Base-by-base conservation (phyloP, 2,329 filamentous ascomycete genomes). In the Penicillium digitatum region DNA sequence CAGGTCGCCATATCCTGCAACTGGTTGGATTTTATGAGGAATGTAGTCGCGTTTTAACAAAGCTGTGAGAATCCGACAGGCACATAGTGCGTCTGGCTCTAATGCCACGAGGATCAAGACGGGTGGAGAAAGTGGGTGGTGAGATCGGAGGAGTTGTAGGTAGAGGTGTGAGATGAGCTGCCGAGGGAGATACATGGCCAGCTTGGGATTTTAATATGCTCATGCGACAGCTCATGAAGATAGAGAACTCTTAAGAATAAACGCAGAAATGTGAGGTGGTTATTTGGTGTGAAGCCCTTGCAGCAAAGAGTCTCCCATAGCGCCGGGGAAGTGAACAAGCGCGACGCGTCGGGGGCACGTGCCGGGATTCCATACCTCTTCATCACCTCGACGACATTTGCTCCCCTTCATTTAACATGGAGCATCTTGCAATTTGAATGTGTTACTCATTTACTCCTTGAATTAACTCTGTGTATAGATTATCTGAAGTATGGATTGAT, bases 11-110 rank as follows among this genome's bases (percentile, higher is more conserved):
- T 96, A 97, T 52, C 94, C 94, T 20, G 90, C 85, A 52, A 99
- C 87, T 1, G 94, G 94, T 68, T 96, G 90, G 68, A 97, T 96
- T 76, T 96, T 97, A 78, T 97, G 93, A 14, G 88, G 89, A 64
- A 99, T 95, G 71, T 95, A 97, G 79, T 99, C 94, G 80, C 93
- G 88, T 76, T 95, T 96, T 57, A 99, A 81, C n/a, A 99, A 82
- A 48, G 88, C 83, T 3, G 93, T 95, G 45, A 99, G 84, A 58
- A 99, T 96, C 58, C 92, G 90, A 72, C 91, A 95, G 59, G 92
- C 94, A 75, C 93, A 97, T 59, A 99, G 85, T 60, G 94, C 89
- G 77, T 99, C 94, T 52, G 94, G 91, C 69, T 96, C 93, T 70
- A 97, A 88, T 34, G 93, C 89, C 61, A 92, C 92, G 54, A 99